These are phyloP conservation scores for Moringa oleifera DNA, from an alignment of 345 rosid genomes.

Conservation along the genomic window DNA sequence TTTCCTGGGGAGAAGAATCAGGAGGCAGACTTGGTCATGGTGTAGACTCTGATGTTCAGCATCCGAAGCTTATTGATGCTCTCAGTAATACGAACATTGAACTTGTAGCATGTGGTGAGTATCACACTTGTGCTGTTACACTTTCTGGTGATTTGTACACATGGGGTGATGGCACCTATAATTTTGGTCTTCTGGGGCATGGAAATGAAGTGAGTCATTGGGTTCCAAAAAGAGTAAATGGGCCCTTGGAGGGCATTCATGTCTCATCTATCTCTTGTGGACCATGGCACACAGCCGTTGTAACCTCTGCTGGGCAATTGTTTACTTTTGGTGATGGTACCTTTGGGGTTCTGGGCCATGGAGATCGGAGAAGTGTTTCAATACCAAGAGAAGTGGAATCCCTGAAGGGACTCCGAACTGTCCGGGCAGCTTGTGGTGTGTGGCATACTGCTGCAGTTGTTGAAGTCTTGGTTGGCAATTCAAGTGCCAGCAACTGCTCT, in stretches of 20 bases:
- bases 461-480: slow-evolving; percentile 92
- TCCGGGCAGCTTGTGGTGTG: slow-evolving; percentile 62
- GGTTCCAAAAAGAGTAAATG: slow-evolving; percentile 49
- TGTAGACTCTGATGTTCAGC: slow-evolving; percentile 49
- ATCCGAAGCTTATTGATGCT: slow-evolving; percentile 52
- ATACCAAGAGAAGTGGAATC: slow-evolving; percentile 65
- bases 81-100: slow-evolving; percentile 42
- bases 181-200: slow-evolving; percentile 54
- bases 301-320: slow-evolving; percentile 59
- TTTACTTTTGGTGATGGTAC: slow-evolving; percentile 85
- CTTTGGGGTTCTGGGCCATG: slow-evolving; percentile 76
- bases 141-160: slow-evolving; percentile 56
- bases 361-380: slow-evolving; percentile 44
- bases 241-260: slow-evolving; percentile 52
- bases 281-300: slow-evolving; percentile 71
- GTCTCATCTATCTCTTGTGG: slow-evolving; percentile 69
- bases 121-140: slow-evolving; percentile 67
- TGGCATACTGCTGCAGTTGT: slow-evolving; percentile 96
- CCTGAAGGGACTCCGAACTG: slow-evolving; percentile 51
- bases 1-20: slow-evolving; percentile 57
- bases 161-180: slow-evolving; percentile 59
- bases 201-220: slow-evolving; percentile 53
- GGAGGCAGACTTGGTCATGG: slow-evolving; percentile 76
- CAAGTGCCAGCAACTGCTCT: slow-evolving; percentile 90
- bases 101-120: slow-evolving; percentile 68